Evolutionary conservation across 2,329 filamentous ascomycete genomes (phyloP).

Genomic region (Alternaria novae-zelandiae): DNA sequence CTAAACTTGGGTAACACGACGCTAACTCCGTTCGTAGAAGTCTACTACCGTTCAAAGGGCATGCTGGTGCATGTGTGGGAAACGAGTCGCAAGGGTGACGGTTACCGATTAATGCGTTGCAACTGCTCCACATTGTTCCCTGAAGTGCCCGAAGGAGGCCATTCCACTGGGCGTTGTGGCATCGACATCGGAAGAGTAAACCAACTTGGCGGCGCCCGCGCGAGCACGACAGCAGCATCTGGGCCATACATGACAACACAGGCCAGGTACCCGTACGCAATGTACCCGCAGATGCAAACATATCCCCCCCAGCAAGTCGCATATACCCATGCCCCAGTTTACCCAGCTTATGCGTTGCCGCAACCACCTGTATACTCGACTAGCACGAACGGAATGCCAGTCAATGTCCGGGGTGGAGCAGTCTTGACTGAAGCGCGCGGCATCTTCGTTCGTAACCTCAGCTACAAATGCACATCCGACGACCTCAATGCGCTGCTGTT

Average conservation of each 20-base stretch:
- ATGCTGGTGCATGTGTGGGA: constrained; percentile 44
- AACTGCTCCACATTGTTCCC: constrained; percentile 42
- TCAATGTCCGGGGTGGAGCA: constrained; percentile 46
- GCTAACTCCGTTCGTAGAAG: constrained; percentile 17
- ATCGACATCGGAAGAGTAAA: constrained; percentile 39
- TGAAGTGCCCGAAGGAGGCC: constrained; percentile 28
- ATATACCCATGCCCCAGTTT: constrained; percentile 27
- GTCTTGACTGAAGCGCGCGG: constrained; percentile 47
- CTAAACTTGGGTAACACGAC: background rate
- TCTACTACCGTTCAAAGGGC: constrained; percentile 27
- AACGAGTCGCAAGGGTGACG: constrained; percentile 34
- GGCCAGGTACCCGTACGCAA: constrained; percentile 29
- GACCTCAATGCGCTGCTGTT: constrained; percentile 41
- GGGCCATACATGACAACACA: constrained; percentile 26
- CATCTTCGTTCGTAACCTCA: constrained; percentile 45
- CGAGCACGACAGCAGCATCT: constrained; percentile 8
- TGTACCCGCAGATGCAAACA: constrained; percentile 26
- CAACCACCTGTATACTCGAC: constrained; percentile 35
- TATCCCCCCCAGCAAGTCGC: constrained; percentile 20
- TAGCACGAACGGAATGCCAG: constrained; percentile 42
- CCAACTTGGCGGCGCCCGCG: constrained; percentile 17
- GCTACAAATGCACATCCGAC: constrained; percentile 30
- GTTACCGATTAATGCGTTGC: constrained; percentile 41
- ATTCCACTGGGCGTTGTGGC: constrained; percentile 38
- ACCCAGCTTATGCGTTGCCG: constrained; percentile 25